A percentile compares a stretch with the other conserved stretches of the same genome.
Conservation (phyloP, 2,329 filamentous ascomycete species). For the Neoarthrinium moseri region DNA sequence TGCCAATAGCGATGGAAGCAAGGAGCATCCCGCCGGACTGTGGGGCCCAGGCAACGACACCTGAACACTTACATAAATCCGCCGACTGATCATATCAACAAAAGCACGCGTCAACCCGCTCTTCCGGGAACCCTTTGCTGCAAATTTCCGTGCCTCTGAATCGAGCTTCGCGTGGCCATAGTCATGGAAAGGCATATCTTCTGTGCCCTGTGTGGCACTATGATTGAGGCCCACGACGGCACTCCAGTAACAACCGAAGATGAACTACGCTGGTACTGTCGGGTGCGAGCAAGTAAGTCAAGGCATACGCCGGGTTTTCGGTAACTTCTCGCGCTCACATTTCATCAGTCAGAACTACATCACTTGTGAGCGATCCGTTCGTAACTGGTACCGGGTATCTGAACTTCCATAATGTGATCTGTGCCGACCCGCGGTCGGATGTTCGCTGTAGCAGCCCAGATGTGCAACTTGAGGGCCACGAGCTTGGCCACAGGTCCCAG, state of each 20-base stretch:
- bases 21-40: too few relatives aligned
- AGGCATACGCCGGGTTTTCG: background rate
- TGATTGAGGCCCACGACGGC: conserved; percentile 13
- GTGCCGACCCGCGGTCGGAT: conserved; percentile 9
- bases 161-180: too few relatives aligned
- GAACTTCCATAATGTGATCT: conserved; percentile 10
- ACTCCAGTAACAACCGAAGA: conserved; percentile 4
- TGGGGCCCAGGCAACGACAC: too few relatives aligned
- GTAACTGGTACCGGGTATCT: conserved; percentile 19
- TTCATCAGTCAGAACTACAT: conserved; percentile 5
- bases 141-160: too few relatives aligned
- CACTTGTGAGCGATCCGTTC: conserved; percentile 9
- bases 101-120: too few relatives aligned
- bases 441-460: conserved; percentile 6
- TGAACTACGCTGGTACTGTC: conserved; percentile 14
- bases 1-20: too few relatives aligned
- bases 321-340: background rate
- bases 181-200: too few relatives aligned
- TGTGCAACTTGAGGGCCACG: conserved; percentile 6
- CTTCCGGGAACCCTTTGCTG: too few relatives aligned
- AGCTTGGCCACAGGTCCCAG: background rate
- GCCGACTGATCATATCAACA: too few relatives aligned
- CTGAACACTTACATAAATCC: too few relatives aligned
- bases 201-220: conserved; percentile 17
- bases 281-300: conserved; percentile 18